These are phyloP conservation scores for Luffa aegyptiaca DNA, from an alignment of 306 rosid species.

Conservation along the genomic window DNA sequence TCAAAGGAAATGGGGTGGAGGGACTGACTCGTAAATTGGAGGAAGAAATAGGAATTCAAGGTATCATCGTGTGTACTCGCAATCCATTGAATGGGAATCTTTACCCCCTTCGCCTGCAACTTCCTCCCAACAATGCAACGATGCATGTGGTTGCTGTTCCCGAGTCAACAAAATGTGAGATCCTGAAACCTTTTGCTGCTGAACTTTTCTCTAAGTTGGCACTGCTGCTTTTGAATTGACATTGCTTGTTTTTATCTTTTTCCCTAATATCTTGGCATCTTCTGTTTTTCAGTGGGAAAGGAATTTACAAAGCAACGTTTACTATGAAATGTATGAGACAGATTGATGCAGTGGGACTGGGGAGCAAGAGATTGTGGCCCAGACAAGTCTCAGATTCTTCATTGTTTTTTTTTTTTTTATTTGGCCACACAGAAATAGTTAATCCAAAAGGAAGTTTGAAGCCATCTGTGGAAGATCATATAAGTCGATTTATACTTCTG, in stretches of 20 bases:
- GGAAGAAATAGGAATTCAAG: slow-evolving; percentile 75
- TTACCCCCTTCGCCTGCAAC: slow-evolving; percentile 81
- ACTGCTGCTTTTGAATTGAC: neutral
- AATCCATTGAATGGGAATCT: slow-evolving; percentile 77
- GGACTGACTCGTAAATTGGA: slow-evolving; percentile 58
- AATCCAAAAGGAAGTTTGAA: neutral
- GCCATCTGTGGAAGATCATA: neutral
- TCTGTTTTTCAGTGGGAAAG: slow-evolving; percentile 3
- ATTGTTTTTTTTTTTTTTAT: neutral
- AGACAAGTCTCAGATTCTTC: neutral
- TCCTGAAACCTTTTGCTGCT: neutral
- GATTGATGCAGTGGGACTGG: neutral
- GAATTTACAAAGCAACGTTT: neutral
- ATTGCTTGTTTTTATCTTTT: neutral
- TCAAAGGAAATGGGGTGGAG: slow-evolving; percentile 74
- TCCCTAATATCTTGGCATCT: neutral
- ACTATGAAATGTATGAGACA: neutral
- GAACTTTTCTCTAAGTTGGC: neutral
- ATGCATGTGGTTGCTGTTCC: slow-evolving; percentile 68
- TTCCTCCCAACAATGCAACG: slow-evolving; percentile 78
- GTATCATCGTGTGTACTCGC: slow-evolving; percentile 52
- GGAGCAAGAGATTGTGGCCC: neutral
- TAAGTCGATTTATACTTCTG: neutral
- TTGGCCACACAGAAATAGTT: neutral
- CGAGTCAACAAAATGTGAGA: slow-evolving; percentile 49